Base-by-base conservation (phyloP, 2,329 filamentous ascomycete genomes). In the Fusarium foetens region DNA sequence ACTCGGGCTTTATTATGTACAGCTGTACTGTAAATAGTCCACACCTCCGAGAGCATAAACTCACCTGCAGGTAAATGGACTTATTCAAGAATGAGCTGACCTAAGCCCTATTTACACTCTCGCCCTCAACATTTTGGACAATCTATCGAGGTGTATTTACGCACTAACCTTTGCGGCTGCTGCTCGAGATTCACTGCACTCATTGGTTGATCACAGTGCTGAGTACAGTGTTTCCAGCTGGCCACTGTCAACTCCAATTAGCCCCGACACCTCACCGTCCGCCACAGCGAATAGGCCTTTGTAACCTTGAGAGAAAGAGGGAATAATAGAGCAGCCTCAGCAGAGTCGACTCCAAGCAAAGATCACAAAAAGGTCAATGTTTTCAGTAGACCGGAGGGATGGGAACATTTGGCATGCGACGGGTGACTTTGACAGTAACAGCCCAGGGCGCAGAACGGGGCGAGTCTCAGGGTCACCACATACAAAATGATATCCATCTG, bases 11-110 rank as follows among this genome's bases (percentile, higher is more conserved):
- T 58, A 27, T 27, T 38, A 31, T 25, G 43, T 48, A 58, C 38
- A 61, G n/a, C 43, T 60, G 41, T 39, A 42, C 54, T 70, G 52
- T 67, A 63, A 71, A 54, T 67, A 58, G 67, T 70, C 51, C 55
- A 67, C 67, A 60, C 67, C 52, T 70, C 63, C 59, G 60, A 66
- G 25, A 35, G 39, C 54, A 70, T 72, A 72, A 72, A 69, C 70
- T 72, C 70, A 72, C 58, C 51, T 68, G 58, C 66, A 68, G 58
- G 43, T 27, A 33, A 43, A 62, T 49, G 48, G n/a, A 63, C 59
- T 45, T 46, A 53, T 48, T 61, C 31, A 51, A 36, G 38, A 57
- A 61, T 70, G 55, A 45, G 55, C 65, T 72, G 55, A 72, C 69
- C 65, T 72, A 54, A 72, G 69, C 70, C 53, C 42, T 12, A 23